These are phyloP conservation scores for Blepharisma stoltei DNA, from an alignment of 73 alveolate species.

Conservation along the genomic window DNA sequence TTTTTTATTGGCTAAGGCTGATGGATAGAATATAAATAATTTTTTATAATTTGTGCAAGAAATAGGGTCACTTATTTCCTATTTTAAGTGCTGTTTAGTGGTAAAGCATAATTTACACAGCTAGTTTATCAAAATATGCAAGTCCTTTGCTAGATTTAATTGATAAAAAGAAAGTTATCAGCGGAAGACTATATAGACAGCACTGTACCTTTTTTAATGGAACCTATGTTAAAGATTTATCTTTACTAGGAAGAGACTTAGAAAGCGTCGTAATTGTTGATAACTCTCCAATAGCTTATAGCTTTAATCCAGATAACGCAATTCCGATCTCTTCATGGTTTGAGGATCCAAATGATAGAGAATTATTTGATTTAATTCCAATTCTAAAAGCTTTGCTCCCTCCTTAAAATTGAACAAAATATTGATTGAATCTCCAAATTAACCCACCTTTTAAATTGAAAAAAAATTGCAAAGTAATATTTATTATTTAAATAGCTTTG, in stretches of 20 bases:
- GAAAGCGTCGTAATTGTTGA: slow-evolving; percentile 70
- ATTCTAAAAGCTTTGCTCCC: slow-evolving; percentile 30
- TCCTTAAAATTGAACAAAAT: no score
- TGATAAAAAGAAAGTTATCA: slow-evolving; percentile 54
- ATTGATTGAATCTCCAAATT: no score
- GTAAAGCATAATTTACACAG: slow-evolving; percentile 65
- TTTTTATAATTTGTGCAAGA: no score
- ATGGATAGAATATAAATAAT: no score
- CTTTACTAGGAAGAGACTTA: slow-evolving; percentile 54
- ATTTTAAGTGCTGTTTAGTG: no score
- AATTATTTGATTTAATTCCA: slow-evolving; percentile 35
- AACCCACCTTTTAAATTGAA: no score
- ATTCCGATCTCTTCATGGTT: slow-evolving; percentile 52
- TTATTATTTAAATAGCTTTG: no score
- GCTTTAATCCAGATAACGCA: slow-evolving; percentile 52
- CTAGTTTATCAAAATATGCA: slow-evolving; percentile 75
- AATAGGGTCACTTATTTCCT: no score
- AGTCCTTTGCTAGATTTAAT: slow-evolving; percentile 67
- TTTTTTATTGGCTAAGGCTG: no score
- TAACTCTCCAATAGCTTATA: slow-evolving; percentile 53
- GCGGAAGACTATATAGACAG: slow-evolving; percentile 59
- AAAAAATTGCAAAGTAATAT: no score
- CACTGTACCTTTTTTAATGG: slow-evolving; percentile 65
- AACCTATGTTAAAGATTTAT: slow-evolving; percentile 59
- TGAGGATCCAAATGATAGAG: slow-evolving; percentile 43